Evolutionary conservation across 768 basidiomycete genomes (phyloP).

Genomic region (Tulasnella sp.): DNA sequence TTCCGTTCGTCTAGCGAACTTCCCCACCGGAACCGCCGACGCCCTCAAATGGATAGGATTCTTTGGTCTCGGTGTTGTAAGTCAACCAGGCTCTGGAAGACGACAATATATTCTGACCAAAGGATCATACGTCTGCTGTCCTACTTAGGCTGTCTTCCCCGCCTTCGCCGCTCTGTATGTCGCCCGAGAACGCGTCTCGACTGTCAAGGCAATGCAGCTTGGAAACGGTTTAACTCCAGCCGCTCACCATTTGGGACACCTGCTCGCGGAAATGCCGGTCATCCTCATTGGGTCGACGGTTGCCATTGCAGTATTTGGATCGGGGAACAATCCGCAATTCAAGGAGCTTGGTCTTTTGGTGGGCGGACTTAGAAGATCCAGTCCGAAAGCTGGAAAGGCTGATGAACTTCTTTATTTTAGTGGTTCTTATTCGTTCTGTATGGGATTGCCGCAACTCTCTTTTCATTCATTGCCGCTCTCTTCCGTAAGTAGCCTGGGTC

Average conservation of each 20-base stretch:
- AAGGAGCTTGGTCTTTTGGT: constrained; percentile 55
- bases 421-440: constrained; percentile 67
- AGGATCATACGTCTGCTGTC: background rate
- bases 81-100: constrained; percentile 22
- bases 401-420: constrained; percentile 32
- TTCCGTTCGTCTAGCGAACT: background rate
- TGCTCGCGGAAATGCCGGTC: constrained; percentile 61
- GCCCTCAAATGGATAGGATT: constrained; percentile 66
- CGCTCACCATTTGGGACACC: constrained; percentile 59
- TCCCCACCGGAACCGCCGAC: constrained; percentile 48
- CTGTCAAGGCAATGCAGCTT: constrained; percentile 73
- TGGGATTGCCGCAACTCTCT: constrained; percentile 58
- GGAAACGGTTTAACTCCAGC: constrained; percentile 52
- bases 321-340: constrained; percentile 49
- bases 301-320: constrained; percentile 53
- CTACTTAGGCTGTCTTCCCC: constrained; percentile 57
- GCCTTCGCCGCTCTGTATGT: constrained; percentile 77
- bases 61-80: constrained; percentile 64
- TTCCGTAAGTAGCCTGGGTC: constrained; percentile 28
- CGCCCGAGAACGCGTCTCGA: constrained; percentile 56
- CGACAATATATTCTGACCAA: background rate
- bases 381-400: background rate
- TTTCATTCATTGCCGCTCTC: constrained; percentile 59
- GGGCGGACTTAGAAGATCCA: constrained; percentile 32
- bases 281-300: constrained; percentile 54